Evolutionary conservation across 208 protist species (phyloP).

Genomic region (Sergeia podlipaevii): DNA sequence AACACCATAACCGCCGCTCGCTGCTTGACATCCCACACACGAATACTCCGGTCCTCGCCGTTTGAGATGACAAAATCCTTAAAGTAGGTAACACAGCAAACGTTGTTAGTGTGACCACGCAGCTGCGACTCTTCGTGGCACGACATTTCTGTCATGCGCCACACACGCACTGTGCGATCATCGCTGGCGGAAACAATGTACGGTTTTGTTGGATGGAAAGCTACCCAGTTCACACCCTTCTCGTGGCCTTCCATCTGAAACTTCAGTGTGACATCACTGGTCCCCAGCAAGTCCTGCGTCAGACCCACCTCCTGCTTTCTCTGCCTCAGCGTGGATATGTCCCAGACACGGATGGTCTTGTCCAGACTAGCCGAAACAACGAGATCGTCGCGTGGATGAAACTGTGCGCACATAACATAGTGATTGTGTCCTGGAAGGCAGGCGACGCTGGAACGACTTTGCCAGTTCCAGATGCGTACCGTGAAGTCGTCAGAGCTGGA

Average conservation of each 20-base stretch:
- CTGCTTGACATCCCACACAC: constrained; percentile 88
- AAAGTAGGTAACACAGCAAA: constrained; percentile 96
- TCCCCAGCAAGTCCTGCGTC: constrained; percentile 94
- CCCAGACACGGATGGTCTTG: constrained; percentile 99
- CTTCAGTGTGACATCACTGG: constrained; percentile 92
- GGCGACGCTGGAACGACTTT: constrained; percentile 92
- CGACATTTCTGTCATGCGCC: constrained; percentile 88
- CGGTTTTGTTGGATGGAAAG: constrained; percentile 96
- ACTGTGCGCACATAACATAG: constrained; percentile 99
- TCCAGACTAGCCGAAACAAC: constrained; percentile 98
- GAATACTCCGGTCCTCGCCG: constrained; percentile 94
- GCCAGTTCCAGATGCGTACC: constrained; percentile 99
- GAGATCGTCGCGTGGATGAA: constrained; percentile 95
- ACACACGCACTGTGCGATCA: constrained; percentile 97
- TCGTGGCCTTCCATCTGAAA: constrained; percentile 98
- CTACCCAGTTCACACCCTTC: constrained; percentile 98
- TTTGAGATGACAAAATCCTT: constrained; percentile 96
- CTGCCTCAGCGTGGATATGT: constrained; percentile 92
- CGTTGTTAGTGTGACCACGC: constrained; percentile 97
- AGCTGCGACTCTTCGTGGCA: constrained; percentile 93
- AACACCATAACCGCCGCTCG: constrained; percentile 83
- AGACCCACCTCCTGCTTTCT: constrained; percentile 55
- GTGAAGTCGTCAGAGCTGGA: constrained; percentile 98
- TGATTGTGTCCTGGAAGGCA: constrained; percentile 97
- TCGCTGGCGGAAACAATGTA: constrained; percentile 97